A percentile compares a stretch with the other conserved stretches of the same genome.
Evolutionary conservation across 495 filamentous ascomycete species (phyloP).

Genomic region (Aspergillus haitiensis): DNA sequence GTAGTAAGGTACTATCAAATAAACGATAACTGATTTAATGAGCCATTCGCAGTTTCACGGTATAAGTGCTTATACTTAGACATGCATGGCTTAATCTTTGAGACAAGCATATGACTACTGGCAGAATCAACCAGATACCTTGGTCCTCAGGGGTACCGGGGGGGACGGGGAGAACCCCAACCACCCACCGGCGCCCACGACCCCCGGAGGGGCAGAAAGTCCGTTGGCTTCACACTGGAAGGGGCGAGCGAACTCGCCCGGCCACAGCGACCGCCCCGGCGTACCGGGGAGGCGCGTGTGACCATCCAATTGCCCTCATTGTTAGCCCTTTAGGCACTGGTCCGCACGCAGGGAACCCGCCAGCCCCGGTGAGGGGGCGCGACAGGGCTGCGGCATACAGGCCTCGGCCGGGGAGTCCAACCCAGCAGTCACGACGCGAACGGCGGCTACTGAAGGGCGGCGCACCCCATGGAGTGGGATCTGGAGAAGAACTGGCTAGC

Average conservation of each 20-base stretch:
- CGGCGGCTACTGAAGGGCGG: constrained; percentile 5
- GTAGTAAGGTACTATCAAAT: constrained; percentile 8
- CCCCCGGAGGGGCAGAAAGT: not conserved
- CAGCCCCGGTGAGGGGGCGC: not conserved
- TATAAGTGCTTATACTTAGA: constrained; percentile 7
- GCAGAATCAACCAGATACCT: constrained; percentile 6
- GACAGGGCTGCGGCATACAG: constrained; percentile 5
- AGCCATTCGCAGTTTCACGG: constrained; percentile 7
- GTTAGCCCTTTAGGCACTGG: constrained; percentile 1
- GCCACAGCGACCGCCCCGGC: constrained; percentile 2
- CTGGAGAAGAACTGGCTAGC: not conserved
- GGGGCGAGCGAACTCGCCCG: not conserved
- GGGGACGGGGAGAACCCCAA: not conserved
- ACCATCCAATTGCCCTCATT: constrained; percentile 6
- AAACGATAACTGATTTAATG: constrained; percentile 8
- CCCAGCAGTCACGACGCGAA: not conserved
- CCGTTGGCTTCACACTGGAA: not conserved
- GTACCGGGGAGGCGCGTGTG: not conserved
- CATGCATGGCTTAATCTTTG: constrained; percentile 7
- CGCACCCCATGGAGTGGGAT: constrained; percentile 3
- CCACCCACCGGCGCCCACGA: not conserved
- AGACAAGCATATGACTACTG: constrained; percentile 8
- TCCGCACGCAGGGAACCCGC: constrained; percentile 1
- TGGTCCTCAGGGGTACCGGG: constrained; percentile 1
- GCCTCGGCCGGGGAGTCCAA: constrained; percentile 2